Evolutionary conservation across 805 yeast genomes (phyloP).

Genomic region (Candida bentonensis): DNA sequence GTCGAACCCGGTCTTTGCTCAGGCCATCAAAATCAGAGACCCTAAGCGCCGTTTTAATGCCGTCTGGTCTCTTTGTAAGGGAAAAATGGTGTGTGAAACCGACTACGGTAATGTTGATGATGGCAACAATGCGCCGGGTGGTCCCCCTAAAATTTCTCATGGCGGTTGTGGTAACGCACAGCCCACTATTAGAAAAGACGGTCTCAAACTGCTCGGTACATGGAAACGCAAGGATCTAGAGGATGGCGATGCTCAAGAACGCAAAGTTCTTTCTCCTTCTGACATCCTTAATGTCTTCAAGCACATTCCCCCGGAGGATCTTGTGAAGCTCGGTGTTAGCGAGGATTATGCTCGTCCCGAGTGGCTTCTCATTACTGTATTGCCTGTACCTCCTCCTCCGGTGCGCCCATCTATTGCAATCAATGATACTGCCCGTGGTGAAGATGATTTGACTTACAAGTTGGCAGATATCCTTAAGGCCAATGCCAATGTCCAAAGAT

Average conservation of each 20-base stretch:
- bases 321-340: slow-evolving; percentile 71
- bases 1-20: slow-evolving; percentile 65
- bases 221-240: slow-evolving; percentile 86
- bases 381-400: slow-evolving; percentile 99
- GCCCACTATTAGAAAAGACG: slow-evolving; percentile 92
- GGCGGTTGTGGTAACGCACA: slow-evolving; percentile 98
- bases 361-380: slow-evolving; percentile 94
- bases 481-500: slow-evolving; percentile 88
- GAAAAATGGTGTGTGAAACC: slow-evolving; percentile 92
- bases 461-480: slow-evolving; percentile 95
- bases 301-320: slow-evolving; percentile 78
- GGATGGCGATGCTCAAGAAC: slow-evolving; percentile 83
- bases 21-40: slow-evolving; percentile 77
- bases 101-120: slow-evolving; percentile 52
- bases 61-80: slow-evolving; percentile 84
- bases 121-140: slow-evolving; percentile 24
- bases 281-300: slow-evolving; percentile 86
- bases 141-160: slow-evolving; percentile 39
- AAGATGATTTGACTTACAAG: slow-evolving; percentile 96
- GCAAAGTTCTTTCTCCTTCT: slow-evolving; percentile 71
- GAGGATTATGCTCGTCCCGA: slow-evolving; percentile 97
- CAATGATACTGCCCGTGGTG: slow-evolving; percentile 96
- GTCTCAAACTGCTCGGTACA: slow-evolving; percentile 92
- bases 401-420: slow-evolving; percentile 98
- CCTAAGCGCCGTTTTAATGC: slow-evolving; percentile 95